phyloP scores from a whole-genome alignment of 2,329 filamentous ascomycete species.

The Aureobasidium pullulans region DNA sequence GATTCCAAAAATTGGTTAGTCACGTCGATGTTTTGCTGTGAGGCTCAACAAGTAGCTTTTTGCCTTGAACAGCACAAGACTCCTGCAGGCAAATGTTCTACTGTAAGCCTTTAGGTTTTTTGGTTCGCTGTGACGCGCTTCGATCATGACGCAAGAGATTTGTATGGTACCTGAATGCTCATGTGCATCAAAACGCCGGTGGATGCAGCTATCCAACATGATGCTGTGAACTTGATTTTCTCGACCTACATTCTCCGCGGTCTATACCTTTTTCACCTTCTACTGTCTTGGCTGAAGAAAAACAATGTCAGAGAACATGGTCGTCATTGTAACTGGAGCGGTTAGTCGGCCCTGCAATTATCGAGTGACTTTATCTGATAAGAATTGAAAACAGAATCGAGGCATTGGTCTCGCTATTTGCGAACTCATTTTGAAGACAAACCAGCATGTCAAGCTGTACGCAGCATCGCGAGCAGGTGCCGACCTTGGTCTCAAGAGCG shows the following conservation, averaged over 20 bases:
- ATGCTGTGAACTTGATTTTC: not conserved
- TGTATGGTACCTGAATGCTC: not conserved
- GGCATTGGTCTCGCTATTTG: constrained; percentile 31
- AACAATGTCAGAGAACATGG: constrained; percentile 23
- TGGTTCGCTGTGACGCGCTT: not conserved
- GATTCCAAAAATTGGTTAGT: not conserved
- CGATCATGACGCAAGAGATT: constrained; percentile 3
- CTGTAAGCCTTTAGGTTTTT: not conserved
- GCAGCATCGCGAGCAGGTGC: constrained; percentile 28
- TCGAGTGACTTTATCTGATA: not conserved
- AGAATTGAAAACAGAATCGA: constrained; percentile 24
- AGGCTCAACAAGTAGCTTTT: not conserved
- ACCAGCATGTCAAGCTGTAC: constrained; percentile 22
- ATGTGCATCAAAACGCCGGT: not conserved
- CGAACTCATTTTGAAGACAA: constrained; percentile 23
- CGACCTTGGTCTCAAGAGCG: constrained; percentile 21
- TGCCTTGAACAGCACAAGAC: not conserved
- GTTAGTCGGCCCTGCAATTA: constrained; percentile 18
- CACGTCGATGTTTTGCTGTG: not conserved
- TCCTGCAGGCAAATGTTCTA: not conserved
- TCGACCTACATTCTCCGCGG: not conserved
- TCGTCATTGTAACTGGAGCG: constrained; percentile 29
- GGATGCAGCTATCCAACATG: not conserved
- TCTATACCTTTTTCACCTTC: not conserved
- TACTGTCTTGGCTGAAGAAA: not conserved